Base-by-base conservation (phyloP, 176 grass and related monocot species). In the Juncus inflexus region DNA sequence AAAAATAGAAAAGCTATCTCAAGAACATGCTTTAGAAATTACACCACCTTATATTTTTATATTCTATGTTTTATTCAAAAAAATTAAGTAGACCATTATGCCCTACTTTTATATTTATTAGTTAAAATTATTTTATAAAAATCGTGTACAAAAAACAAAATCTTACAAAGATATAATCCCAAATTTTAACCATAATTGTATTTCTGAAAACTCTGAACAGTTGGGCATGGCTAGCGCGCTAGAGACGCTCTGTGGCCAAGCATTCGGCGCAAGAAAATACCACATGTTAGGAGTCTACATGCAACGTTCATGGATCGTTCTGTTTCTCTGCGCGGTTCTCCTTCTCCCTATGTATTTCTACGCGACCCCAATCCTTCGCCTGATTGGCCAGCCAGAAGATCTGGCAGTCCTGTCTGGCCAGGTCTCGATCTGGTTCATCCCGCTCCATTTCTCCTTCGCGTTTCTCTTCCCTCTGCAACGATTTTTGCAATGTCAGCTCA, bases 261-360 rank as follows among this genome's bases (percentile, higher is more conserved):
- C 81, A 15, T 83, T 74, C 49, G 81, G 81, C 2, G 81, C 81
- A 62, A 90, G 80, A 74, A 88, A 86, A 70, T 90, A 79, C 70
- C 81, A 87, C 76, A 90, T 90, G 91, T 76, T 96, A 67, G 87
- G 91, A 1, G 84, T 96, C 37, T 96, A 96, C 91, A 88, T 96
- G 91, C 91, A 96, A 72, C 72, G 91, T 0, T 96, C 91, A 1
- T 96, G 91, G 91, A 81, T 96, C 43, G 87, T 96, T 36, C 91
- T 96, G 1, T 59, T 90, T 38, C 36, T 72, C 3, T 96, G 84
- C 64, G 91, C 86, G 0, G 56, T 81, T 67, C 78, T 86, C 38
- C 91, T 96, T 2, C 82, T 91, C 4, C 91, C 91, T 8, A 83
- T 91, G 62, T 96, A 88, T 81, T 74, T 96, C 61, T 83, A 83